Evolutionary conservation across 345 rosid species (phyloP).

Genomic region (Dimocarpus longan): DNA sequence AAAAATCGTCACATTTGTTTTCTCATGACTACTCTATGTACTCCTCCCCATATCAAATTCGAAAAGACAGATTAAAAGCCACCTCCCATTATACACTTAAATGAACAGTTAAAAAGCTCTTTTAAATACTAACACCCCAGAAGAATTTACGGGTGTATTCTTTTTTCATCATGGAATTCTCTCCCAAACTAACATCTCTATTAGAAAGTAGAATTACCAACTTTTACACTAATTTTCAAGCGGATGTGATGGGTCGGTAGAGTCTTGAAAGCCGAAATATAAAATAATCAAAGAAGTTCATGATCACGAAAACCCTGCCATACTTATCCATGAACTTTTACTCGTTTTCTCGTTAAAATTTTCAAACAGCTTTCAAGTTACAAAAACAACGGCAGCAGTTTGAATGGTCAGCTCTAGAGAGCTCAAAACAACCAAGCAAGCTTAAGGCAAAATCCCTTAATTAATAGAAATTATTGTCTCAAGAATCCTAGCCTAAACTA

Average conservation of each 20-base stretch:
- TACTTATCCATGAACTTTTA: too few species aligned
- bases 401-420: not conserved
- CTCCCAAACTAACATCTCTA: too few species aligned
- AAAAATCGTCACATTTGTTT: not conserved
- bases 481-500: not conserved
- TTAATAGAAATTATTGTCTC: too few species aligned
- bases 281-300: not conserved
- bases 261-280: not conserved
- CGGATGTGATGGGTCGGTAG: not conserved
- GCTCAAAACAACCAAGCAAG: not conserved
- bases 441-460: not conserved
- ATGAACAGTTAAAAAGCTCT: not conserved
- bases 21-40: not conserved
- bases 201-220: too few species aligned
- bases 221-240: too few species aligned
- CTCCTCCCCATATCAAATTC: not conserved
- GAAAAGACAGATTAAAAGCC: not conserved
- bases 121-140: not conserved
- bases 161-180: too few species aligned
- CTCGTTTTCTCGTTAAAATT: not conserved
- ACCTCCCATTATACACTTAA: not conserved
- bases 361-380: not conserved
- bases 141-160: not conserved
- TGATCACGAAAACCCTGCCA: not conserved
- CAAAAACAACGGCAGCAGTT: not conserved